A percentile compares a stretch with the other conserved stretches of the same genome.
Conservation (phyloP, 179 eudicot species). For the Heliamphora pulchella region DNA sequence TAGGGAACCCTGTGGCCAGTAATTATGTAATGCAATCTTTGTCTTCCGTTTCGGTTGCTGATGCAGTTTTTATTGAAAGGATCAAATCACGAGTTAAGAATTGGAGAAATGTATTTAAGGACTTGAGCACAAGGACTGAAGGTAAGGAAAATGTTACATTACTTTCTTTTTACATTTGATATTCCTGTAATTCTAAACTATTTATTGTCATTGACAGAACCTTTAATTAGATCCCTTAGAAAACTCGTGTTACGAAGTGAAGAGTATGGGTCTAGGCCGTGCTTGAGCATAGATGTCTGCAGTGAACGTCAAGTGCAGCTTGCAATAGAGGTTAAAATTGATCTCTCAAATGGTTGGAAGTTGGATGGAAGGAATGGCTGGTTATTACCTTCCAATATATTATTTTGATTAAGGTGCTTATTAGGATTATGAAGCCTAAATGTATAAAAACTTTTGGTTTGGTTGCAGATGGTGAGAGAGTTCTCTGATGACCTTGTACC, state of each 20-base stretch:
- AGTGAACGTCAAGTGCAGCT: constrained; percentile 95
- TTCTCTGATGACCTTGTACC: constrained; percentile 64
- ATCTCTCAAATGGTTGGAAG: neutral
- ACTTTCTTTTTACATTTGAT: constrained; percentile 13
- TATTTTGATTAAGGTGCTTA: neutral
- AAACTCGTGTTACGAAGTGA: constrained; percentile 60
- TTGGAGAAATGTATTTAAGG: constrained; percentile 65
- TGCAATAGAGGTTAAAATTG: constrained; percentile 45
- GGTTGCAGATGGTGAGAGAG: constrained; percentile 51
- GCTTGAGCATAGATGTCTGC: constrained; percentile 72
- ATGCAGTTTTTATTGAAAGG: constrained; percentile 61
- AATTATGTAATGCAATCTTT: constrained; percentile 31
- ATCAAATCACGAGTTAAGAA: constrained; percentile 53
- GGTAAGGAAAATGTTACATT: constrained; percentile 40
- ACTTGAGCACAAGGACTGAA: constrained; percentile 29
- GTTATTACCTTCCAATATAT: constrained; percentile 8
- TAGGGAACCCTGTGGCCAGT: constrained; percentile 36
- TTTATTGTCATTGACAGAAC: constrained; percentile 43
- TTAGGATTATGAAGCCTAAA: neutral
- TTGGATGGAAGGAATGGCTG: constrained; percentile 6
- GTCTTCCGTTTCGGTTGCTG: constrained; percentile 58
- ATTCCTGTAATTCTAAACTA: constrained; percentile 14
- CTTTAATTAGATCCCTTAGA: constrained; percentile 57
- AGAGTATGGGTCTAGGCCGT: constrained; percentile 71
- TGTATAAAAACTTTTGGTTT: constrained; percentile 4